Percentiles rank a stretch among this genome's conserved stretches.
phyloP scores from a whole-genome alignment of 1,284 basidiomycete genomes.

The Trichosporon sp. region DNA sequence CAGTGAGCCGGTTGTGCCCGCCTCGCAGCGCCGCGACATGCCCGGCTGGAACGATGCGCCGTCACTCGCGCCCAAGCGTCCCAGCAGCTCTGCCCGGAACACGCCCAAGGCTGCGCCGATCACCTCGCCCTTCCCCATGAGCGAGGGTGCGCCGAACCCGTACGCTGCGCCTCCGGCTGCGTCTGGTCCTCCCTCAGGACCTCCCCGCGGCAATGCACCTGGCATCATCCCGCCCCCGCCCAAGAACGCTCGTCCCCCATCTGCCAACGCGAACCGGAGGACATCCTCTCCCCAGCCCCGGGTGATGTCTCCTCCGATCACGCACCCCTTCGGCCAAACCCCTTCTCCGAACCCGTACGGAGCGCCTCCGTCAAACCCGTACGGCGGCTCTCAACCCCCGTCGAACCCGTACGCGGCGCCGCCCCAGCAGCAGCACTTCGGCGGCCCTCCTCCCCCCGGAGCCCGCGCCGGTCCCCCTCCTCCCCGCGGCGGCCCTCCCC shows the following conservation, averaged over 20 bases:
- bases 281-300: background rate
- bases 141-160: conserved; percentile 21
- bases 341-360: conserved; percentile 12
- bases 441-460: conserved; percentile 31
- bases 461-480: conserved; percentile 30
- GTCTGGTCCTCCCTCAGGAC: conserved; percentile 29
- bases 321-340: conserved; percentile 10
- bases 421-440: conserved; percentile 22
- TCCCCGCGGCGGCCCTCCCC: conserved; percentile 45
- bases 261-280: conserved; percentile 12
- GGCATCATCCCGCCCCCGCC: conserved; percentile 44
- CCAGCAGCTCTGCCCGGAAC: conserved; percentile 53
- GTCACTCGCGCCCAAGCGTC: conserved; percentile 53
- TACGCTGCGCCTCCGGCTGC: conserved; percentile 28
- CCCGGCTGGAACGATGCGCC: conserved; percentile 82
- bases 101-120: conserved; percentile 62
- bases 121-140: conserved; percentile 82
- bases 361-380: conserved; percentile 1
- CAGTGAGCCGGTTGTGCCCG: conserved; percentile 36
- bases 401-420: conserved; percentile 7
- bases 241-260: conserved; percentile 45
- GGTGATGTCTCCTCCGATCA: background rate
- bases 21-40: conserved; percentile 54
- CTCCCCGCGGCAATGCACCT: conserved; percentile 33
- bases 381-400: conserved; percentile 13